Base-by-base conservation (phyloP, 2,329 filamentous ascomycete species). In the Pseudogymnoascus destructans region DNA sequence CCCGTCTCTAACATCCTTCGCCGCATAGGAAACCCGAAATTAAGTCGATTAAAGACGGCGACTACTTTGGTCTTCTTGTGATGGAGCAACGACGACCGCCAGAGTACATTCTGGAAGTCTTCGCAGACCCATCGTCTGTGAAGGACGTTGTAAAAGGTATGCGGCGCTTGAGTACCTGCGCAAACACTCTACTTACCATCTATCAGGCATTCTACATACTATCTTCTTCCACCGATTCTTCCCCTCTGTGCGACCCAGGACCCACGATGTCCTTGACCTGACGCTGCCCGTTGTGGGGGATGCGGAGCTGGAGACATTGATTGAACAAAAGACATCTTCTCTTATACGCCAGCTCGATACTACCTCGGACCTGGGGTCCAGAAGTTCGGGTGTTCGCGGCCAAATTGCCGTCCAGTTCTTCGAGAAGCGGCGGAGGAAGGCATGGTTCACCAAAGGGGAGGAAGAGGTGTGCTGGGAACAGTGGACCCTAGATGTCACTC, bases 151-250 rank as follows among this genome's bases (percentile, higher is more conserved):
- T 97, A 62, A 91, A 92, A 82, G 92, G 91, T 91, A 71, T 65
- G 74, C 63, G 46, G 25, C 49, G n/a, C 21, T 46, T 6, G 17
- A 23, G 35, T 13, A 17, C 32, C 15, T 17, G 42, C 27, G 11
- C 46, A 52, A 52, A 49, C 23, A n/a, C 32, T 54, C 27, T 54
- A 55, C 35, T 59, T 55, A 42, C 42, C n/a, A 49, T 58, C 55
- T 21, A 17, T 35, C 67, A 95, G 92, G 87, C 63, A 87, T 96
- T 70, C 80, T 97, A 55, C 91, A 96, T 72, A 95, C 91, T 56
- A 96, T 97, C 71, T 98, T 97, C 82, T 97, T 97, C 79, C 91
- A 96, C 75, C 87, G 93, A 68, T 95, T 92, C 80, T 96, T 97
- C 77, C 89, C 89, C 59, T 85, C 89, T 60, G 80, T 96, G 65